These are phyloP conservation scores for Selaginella tamariscina DNA, from an alignment of 75 land plant genomes.

Conservation along the genomic window DNA sequence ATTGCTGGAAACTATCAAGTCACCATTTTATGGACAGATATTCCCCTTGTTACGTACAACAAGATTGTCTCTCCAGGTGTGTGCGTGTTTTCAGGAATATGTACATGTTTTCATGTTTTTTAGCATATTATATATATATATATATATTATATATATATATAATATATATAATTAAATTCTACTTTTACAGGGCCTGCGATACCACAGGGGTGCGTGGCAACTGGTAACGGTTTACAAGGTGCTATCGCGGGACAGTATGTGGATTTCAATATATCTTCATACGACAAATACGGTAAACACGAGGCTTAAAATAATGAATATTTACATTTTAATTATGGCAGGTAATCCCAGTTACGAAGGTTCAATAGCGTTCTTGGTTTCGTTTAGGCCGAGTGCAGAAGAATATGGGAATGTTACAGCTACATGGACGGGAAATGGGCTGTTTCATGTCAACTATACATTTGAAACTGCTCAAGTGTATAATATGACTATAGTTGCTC, in stretches of 20 bases:
- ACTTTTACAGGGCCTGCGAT: background rate
- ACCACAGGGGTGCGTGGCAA: background rate
- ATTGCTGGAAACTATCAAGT: background rate
- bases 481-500: background rate
- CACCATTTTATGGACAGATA: background rate
- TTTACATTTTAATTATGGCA: no score
- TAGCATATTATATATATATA: background rate
- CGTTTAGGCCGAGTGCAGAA: no score
- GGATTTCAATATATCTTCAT: background rate
- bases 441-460: background rate
- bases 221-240: background rate
- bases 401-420: no score
- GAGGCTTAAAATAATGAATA: no score
- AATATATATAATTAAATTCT: no score
- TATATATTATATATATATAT: no score
- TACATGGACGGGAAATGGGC: background rate
- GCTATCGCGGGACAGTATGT: background rate
- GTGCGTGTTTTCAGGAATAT: no score
- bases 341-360: no score
- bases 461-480: background rate
- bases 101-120: background rate
- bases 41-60: background rate
- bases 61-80: background rate
- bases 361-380: no score
- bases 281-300: no score